These are phyloP conservation scores for Stephanodiscus minutulus DNA, from an alignment of 108 stramenopile genomes.

Conservation along the genomic window DNA sequence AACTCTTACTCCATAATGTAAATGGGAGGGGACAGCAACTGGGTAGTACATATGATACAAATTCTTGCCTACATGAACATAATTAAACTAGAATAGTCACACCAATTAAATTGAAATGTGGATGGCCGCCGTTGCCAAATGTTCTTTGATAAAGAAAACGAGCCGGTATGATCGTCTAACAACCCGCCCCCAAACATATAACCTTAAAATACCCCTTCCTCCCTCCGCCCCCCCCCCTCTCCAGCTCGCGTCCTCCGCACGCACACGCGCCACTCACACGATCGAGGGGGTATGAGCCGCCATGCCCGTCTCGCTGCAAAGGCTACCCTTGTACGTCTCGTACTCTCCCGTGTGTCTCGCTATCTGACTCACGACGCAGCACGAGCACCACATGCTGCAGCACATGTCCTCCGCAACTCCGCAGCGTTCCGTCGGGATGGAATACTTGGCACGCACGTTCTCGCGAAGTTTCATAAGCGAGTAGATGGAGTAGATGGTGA, in stretches of 20 bases:
- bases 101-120: not conserved
- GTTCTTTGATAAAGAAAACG: not conserved
- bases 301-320: constrained; percentile 73
- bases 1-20: no score
- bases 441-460: constrained; percentile 75
- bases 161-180: not conserved
- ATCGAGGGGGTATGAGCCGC: constrained; percentile 60
- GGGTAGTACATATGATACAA: not conserved
- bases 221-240: no score
- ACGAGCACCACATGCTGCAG: constrained; percentile 70
- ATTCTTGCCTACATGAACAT: not conserved
- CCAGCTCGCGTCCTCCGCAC: not conserved
- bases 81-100: not conserved
- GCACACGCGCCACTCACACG: constrained; percentile 18
- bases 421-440: constrained; percentile 74
- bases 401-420: constrained; percentile 74
- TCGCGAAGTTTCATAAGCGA: constrained; percentile 70
- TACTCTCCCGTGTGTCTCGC: constrained; percentile 87
- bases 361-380: constrained; percentile 82
- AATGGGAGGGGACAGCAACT: no score
- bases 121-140: not conserved
- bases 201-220: not conserved
- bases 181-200: not conserved
- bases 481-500: constrained; percentile 73
- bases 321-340: constrained; percentile 74